phyloP scores from a whole-genome alignment of 257 asterid species.

The Nicotiana tabacum region DNA sequence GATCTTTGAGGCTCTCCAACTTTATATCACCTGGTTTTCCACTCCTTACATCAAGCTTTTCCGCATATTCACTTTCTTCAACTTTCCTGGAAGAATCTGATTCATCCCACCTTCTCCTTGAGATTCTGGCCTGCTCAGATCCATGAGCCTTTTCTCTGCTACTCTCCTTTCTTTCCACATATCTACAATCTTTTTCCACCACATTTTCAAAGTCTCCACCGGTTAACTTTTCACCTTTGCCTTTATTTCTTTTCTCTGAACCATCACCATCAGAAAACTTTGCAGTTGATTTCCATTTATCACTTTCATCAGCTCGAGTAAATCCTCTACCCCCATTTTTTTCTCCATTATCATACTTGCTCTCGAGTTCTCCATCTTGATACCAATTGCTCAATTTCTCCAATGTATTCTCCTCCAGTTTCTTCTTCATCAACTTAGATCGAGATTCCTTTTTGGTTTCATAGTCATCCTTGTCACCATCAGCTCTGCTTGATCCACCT shows the following conservation, averaged over 20 bases:
- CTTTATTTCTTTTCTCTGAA: slow-evolving; percentile 21
- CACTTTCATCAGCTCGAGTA: slow-evolving; percentile 49
- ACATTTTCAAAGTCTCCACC: slow-evolving; percentile 42
- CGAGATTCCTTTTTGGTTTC: slow-evolving; percentile 56
- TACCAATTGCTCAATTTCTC: slow-evolving; percentile 84
- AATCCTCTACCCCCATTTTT: slow-evolving; percentile 48
- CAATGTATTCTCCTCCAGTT: slow-evolving; percentile 59
- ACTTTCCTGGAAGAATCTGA: too few relatives aligned
- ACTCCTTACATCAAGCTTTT: too few relatives aligned
- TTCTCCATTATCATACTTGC: slow-evolving; percentile 45
- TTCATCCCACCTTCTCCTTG: too few relatives aligned
- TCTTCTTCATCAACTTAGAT: slow-evolving; percentile 62
- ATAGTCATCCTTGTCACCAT: slow-evolving; percentile 63
- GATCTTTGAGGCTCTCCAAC: slow-evolving; percentile 41
- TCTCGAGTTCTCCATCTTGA: slow-evolving; percentile 74
- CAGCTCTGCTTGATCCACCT: slow-evolving; percentile 53
- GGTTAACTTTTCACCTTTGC: slow-evolving; percentile 14
- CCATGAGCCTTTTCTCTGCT: slow-evolving; percentile 54
- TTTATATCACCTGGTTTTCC: too few relatives aligned
- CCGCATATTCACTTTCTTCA: too few relatives aligned
- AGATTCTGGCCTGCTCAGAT: neutral
- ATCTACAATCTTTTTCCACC: slow-evolving; percentile 40
- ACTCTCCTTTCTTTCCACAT: slow-evolving; percentile 48
- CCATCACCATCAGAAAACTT: slow-evolving; percentile 41
- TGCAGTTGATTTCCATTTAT: slow-evolving; percentile 41